Percentiles rank a stretch among this genome's conserved stretches.
Conservation (phyloP, 352 stramenopile species). For the Thalassiosira livingstoniorum region DNA sequence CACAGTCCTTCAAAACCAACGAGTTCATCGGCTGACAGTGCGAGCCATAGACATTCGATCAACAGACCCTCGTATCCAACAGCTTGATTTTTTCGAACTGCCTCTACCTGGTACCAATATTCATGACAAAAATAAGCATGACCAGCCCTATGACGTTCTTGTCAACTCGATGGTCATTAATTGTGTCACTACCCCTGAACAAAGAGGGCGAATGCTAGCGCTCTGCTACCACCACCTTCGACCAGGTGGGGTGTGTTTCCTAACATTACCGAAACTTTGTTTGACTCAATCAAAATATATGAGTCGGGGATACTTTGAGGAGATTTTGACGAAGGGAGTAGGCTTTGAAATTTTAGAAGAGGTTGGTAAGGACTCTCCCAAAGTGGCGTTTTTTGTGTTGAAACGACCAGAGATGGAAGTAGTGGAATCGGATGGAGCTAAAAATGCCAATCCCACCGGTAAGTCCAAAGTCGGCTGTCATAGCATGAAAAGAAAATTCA, state of each 20-base stretch:
- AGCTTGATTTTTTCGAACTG: slow-evolving; percentile 92
- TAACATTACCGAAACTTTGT: slow-evolving; percentile 78
- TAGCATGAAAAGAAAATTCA: background rate
- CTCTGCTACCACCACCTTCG: slow-evolving; percentile 75
- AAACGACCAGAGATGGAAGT: slow-evolving; percentile 40
- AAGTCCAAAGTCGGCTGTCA: too few relatives aligned
- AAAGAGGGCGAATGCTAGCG: slow-evolving; percentile 88
- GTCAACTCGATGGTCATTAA: slow-evolving; percentile 97
- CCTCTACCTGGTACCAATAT: slow-evolving; percentile 57
- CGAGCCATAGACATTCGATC: slow-evolving; percentile 95
- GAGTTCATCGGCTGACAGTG: slow-evolving; percentile 86
- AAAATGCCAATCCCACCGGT: background rate
- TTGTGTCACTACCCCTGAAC: slow-evolving; percentile 91
- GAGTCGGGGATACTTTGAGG: slow-evolving; percentile 63
- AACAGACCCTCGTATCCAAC: slow-evolving; percentile 90
- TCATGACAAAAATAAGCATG: background rate
- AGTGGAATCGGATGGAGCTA: background rate
- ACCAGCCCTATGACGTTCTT: slow-evolving; percentile 88
- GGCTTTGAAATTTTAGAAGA: slow-evolving; percentile 70
- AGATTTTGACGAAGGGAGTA: slow-evolving; percentile 69
- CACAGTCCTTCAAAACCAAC: too few relatives aligned
- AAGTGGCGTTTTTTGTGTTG: slow-evolving; percentile 81
- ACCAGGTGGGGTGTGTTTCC: slow-evolving; percentile 72
- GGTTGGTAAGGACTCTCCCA: slow-evolving; percentile 70
- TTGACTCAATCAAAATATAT: slow-evolving; percentile 77